Evolutionary conservation across 2,329 filamentous ascomycete species (phyloP).

Genomic region (Colletotrichum sp.): DNA sequence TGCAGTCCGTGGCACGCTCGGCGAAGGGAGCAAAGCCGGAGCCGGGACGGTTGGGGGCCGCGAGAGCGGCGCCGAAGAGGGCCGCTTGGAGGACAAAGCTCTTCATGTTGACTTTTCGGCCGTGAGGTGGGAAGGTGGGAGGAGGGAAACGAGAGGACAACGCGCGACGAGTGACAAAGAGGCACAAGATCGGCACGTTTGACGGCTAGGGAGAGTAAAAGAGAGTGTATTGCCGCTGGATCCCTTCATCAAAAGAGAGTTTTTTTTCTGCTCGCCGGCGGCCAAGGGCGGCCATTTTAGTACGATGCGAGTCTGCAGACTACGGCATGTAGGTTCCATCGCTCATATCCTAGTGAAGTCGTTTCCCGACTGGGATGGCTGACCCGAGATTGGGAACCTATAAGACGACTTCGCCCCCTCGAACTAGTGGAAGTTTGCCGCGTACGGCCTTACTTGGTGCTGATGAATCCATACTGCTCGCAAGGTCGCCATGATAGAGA

Average conservation of each 20-base stretch:
- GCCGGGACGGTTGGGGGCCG: not conserved
- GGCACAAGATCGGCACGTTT: not conserved
- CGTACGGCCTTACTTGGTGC: not conserved
- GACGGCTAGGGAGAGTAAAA: not conserved
- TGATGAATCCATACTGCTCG: not conserved
- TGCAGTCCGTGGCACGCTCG: conserved; percentile 44
- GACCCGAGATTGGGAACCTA: conserved; percentile 1
- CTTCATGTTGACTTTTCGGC: conserved; percentile 5
- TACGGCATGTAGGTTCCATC: not conserved
- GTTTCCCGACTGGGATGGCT: not conserved
- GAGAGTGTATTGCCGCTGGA: not conserved
- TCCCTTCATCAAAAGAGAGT: conserved; percentile 1
- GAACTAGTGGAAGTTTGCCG: conserved; percentile 6
- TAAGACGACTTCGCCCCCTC: conserved; percentile 1
- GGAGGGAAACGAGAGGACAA: not conserved
- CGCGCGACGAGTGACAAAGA: not conserved
- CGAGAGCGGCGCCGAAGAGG: conserved; percentile 8
- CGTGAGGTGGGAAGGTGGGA: not conserved
- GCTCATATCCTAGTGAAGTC: not conserved
- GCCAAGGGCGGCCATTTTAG: conserved; percentile 8
- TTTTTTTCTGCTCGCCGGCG: not conserved
- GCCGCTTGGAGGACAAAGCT: conserved; percentile 10
- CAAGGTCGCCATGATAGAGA: not conserved
- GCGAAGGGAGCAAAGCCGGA: not conserved
- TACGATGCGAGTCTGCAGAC: conserved; percentile 1